Percentiles rank a stretch among this genome's conserved stretches.
These are phyloP conservation scores for Grosmannia huntii DNA, from an alignment of 2,329 filamentous ascomycete genomes.

Conservation along the genomic window DNA sequence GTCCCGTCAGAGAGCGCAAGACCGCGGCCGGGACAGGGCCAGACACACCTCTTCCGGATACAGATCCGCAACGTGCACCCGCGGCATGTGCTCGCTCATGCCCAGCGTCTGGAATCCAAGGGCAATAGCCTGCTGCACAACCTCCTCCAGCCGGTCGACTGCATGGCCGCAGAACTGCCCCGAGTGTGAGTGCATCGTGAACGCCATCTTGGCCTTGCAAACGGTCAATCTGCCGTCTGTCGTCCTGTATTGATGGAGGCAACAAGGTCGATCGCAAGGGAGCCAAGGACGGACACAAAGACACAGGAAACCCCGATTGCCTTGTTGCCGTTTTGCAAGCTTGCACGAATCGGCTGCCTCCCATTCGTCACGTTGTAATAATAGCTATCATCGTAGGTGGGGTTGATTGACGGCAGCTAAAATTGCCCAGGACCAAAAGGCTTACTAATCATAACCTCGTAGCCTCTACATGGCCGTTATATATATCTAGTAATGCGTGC, in stretches of 20 bases:
- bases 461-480: no score
- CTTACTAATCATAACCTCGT: no score
- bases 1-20: constrained; percentile 22
- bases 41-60: constrained; percentile 73
- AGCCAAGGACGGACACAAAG: not conserved
- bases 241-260: no score
- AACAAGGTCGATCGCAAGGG: not conserved
- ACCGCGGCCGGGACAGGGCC: not conserved
- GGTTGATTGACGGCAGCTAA: not conserved
- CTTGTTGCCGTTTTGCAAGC: not conserved
- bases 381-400: not conserved
- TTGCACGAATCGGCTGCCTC: constrained; percentile 7
- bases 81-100: constrained; percentile 91
- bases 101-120: constrained; percentile 73
- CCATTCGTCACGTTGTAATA: constrained; percentile 10
- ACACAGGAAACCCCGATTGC: not conserved
- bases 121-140: constrained; percentile 66
- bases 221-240: not conserved
- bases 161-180: constrained; percentile 96
- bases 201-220: constrained; percentile 53
- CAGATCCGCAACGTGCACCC: constrained; percentile 57
- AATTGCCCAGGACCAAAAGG: not conserved
- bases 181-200: constrained; percentile 96
- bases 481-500: not conserved
- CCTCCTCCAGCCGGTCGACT: constrained; percentile 68